Percentiles rank a stretch among this genome's conserved stretches.
Conservation (phyloP, 1,284 basidiomycete genomes). For the Lentinula novae-zelandiae region DNA sequence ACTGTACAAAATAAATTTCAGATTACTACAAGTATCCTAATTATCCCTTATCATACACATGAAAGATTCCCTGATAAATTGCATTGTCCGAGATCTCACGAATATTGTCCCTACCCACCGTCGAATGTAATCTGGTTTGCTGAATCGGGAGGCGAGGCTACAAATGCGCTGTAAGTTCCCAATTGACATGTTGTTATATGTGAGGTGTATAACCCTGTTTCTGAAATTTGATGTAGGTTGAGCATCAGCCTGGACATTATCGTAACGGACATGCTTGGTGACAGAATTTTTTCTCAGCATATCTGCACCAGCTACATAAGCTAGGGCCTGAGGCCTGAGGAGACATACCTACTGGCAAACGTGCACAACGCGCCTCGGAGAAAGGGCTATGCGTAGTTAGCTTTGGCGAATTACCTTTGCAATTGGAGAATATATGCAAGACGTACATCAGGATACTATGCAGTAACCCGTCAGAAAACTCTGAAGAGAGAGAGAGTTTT, state of each 20-base stretch:
- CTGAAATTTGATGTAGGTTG: conserved; percentile 8
- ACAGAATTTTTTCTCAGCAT: background rate
- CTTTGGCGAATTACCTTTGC: background rate
- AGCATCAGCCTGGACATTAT: conserved; percentile 14
- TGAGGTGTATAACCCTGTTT: conserved; percentile 11
- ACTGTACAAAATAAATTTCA: too few relatives aligned
- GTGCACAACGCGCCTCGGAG: conserved; percentile 10
- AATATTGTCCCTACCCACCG: background rate
- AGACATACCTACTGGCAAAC: conserved; percentile 10
- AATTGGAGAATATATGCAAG: background rate
- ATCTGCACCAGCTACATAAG: background rate
- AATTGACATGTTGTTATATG: conserved; percentile 5
- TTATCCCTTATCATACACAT: too few relatives aligned
- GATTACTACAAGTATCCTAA: too few relatives aligned
- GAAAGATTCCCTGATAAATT: too few relatives aligned
- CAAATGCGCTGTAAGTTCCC: background rate
- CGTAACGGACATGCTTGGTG: conserved; percentile 7
- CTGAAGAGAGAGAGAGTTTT: background rate
- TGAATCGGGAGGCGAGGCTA: background rate
- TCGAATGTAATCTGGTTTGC: background rate
- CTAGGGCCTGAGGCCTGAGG: background rate
- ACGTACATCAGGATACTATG: conserved; percentile 7
- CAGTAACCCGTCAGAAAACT: background rate
- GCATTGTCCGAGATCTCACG: too few relatives aligned
- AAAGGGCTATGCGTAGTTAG: conserved; percentile 1